Evolutionary conservation across 208 protist genomes (phyloP), one percentile per base, ranked within the genome.

Genomic region (Jaenimonas drosophilae): DNA sequence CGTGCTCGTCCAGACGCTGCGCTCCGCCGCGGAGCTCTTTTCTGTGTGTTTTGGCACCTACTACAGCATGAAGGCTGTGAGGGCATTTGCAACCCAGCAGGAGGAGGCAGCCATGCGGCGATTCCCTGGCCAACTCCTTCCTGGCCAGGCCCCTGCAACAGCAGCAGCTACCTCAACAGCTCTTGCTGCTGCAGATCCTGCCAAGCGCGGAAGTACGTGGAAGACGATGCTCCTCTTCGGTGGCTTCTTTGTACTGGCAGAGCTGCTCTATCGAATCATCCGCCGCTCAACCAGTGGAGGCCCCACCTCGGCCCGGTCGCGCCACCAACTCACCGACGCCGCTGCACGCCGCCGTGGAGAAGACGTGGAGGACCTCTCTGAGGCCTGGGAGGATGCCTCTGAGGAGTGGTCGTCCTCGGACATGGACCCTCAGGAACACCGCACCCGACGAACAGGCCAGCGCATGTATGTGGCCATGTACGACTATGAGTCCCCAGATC

Each of bases 11-110:
- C 81, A 90, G 60, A 63, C 76, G 1, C 59, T 87, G 33, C 76
- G 81, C 16, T 90, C 81, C 17, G 64, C 65, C 2, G 70, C 84
- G 57, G 81, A 90, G 59, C 56, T 90, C 37, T 82, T 85, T 36
- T 67, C 74, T 16, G 76, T 90, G 51, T 80, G 76, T 46, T 87
- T 90, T 57, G 81, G 81, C 26, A 86, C 81, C 11, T 90, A 85
- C 60, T 90, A 90, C 61, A 90, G 81, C 61, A 76, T 90, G 44
- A 86, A 81, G 52, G 76, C 76, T 1, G 61, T 90, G 20, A 66
- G 75, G 31, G 64, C 70, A 12, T 72, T 90, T 34, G 64, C 76
- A 2, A 76, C 59, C 45, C 54, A 37, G 41, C 76, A 81, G 36
- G 32, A 58, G 36, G 54, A 70, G 28, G 28, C 31, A 19, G 64